Percentiles rank a stretch among this genome's conserved stretches.
These are phyloP conservation scores for Murraya paniculata DNA, from an alignment of 345 rosid genomes.

Conservation along the genomic window DNA sequence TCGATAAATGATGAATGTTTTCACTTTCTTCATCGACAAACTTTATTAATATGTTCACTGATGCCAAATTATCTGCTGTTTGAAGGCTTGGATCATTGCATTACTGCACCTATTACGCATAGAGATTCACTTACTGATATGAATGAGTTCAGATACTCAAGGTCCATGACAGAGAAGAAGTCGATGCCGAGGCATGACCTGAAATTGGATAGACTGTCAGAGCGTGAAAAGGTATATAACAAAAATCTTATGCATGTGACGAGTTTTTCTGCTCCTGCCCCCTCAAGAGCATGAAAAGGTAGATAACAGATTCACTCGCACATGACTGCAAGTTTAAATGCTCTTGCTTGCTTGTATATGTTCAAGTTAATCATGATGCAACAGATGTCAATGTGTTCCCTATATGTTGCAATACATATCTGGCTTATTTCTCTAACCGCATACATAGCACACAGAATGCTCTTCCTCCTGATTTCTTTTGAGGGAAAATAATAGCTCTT, in stretches of 20 bases:
- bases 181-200: conserved; percentile 44
- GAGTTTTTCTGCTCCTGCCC: conserved; percentile 2
- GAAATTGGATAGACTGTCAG: conserved; percentile 71
- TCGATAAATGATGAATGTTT: not conserved
- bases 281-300: conserved; percentile 61
- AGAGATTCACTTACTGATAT: conserved; percentile 41
- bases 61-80: conserved; percentile 30
- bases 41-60: conserved; percentile 16
- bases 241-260: conserved; percentile 13
- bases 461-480: not conserved
- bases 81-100: conserved; percentile 68
- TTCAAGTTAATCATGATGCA: not conserved
- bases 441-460: not conserved
- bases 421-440: conserved; percentile 4
- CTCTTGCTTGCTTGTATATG: not conserved
- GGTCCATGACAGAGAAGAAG: conserved; percentile 73
- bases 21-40: conserved; percentile 3
- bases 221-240: conserved; percentile 70
- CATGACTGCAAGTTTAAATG: conserved; percentile 6
- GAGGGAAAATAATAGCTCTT: not conserved
- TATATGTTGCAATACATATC: not conserved
- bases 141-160: conserved; percentile 43
- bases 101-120: conserved; percentile 44
- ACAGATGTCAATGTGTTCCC: not conserved
- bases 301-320: conserved; percentile 5